Evolutionary conservation across 768 basidiomycete genomes (phyloP).

Genomic region (Tricholoma flavovirens): DNA sequence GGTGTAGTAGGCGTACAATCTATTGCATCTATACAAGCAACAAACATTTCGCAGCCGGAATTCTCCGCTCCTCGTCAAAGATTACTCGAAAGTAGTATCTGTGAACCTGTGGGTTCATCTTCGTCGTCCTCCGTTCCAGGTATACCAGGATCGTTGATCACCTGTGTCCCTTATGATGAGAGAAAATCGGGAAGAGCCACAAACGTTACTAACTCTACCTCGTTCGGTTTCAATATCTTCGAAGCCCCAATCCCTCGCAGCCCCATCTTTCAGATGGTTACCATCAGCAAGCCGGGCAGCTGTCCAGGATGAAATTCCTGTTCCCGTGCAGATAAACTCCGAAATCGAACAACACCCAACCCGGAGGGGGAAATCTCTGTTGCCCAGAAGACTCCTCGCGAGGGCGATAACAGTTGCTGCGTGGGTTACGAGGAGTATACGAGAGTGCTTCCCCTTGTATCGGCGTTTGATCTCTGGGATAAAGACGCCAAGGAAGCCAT

Average conservation of each 20-base stretch:
- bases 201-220: constrained; percentile 44
- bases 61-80: constrained; percentile 20
- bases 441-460: constrained; percentile 36
- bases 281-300: constrained; percentile 47
- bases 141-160: constrained; percentile 63
- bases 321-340: constrained; percentile 34
- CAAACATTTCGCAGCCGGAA: not conserved
- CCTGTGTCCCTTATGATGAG: constrained; percentile 32
- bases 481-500: constrained; percentile 46
- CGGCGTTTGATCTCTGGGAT: constrained; percentile 43
- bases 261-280: constrained; percentile 50
- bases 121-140: constrained; percentile 59
- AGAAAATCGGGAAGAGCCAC: constrained; percentile 1
- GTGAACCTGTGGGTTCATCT: constrained; percentile 54
- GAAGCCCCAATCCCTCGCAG: constrained; percentile 75
- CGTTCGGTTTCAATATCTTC: constrained; percentile 59
- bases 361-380: constrained; percentile 46
- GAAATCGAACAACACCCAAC: constrained; percentile 77
- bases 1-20: not conserved
- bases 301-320: constrained; percentile 31
- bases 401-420: constrained; percentile 72
- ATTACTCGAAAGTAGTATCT: constrained; percentile 33
- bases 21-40: constrained; percentile 2
- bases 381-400: constrained; percentile 49
- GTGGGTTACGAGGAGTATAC: constrained; percentile 63